Evolutionary conservation across 2,329 filamentous ascomycete species (phyloP), one percentile per base, ranked within the genome.

Genomic region (Neocucurbitaria cava): DNA sequence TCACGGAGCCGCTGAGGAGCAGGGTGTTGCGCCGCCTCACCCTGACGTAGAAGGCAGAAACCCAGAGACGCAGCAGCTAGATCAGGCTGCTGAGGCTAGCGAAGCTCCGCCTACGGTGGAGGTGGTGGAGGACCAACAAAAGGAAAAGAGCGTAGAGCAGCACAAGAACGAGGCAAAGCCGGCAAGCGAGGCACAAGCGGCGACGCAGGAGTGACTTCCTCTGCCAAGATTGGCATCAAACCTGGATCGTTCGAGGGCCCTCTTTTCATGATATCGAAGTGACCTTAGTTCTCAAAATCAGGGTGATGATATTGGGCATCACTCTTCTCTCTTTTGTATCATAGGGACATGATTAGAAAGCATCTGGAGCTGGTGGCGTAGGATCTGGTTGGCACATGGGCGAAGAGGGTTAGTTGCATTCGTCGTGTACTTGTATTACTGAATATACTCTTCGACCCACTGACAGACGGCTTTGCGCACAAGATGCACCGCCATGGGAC

Each of bases 31-130:
- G 46, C 83, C 81, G 41, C 79, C 80, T 56, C 84, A 85, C 66
- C 83, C 83, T 1, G 83, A 85, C 65, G 81, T 80, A 2, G 79
- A 87, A 61, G 85, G 83, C 28, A 57, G 81, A 49, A 84, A 87
- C 58, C 85, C 84, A 0, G 82, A 83, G 62, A 87, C 84, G 10
- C 75, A 76, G 21, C 76, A 76, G 15, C 77, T 77, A 17, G 64
- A 70, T n/a, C 62, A 70, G 48, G 65, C 65, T 2, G 68, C 67
- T 2, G 74, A 75, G 54, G 76, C 73, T 11, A 79, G 73, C 52
- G 74, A 77, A 10, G 63, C 63, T 15, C 78, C 79, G 45, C 74
- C 77, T 2, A 75, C 67, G 10, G 78, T 77, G 15, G 72, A 75
- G 33, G 76, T 68, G 9, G 70, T 59, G 6, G 77, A 74, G 30